Conservation (phyloP, 2,329 filamentous ascomycete genomes). For the Trichoderma sp. region DNA sequence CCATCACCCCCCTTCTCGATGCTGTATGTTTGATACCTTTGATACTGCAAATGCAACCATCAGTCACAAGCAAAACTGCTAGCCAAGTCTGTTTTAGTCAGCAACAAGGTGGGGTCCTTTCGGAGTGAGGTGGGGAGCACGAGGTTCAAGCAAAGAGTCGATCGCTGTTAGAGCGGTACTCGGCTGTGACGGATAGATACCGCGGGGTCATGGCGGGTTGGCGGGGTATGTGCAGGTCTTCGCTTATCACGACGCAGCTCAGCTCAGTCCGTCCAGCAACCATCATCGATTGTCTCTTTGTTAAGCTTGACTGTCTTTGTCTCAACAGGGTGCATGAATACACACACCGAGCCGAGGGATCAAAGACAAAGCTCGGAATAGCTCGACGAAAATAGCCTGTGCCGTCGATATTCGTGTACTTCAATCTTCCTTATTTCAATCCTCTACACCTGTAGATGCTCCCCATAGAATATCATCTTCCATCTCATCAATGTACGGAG, state of each 20-base stretch:
- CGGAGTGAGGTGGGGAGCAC: background rate
- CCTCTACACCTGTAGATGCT: no score
- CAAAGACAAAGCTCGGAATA: background rate
- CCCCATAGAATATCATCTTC: background rate
- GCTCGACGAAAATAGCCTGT: background rate
- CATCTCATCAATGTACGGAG: background rate
- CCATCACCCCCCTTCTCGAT: background rate
- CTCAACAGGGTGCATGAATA: background rate
- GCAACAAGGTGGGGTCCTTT: background rate
- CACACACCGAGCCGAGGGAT: background rate
- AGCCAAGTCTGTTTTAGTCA: background rate
- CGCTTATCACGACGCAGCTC: background rate
- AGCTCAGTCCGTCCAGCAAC: background rate
- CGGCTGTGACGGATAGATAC: background rate
- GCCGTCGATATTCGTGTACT: background rate
- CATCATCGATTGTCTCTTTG: background rate
- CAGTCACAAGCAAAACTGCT: constrained; percentile 1
- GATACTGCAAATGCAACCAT: background rate
- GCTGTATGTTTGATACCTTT: background rate
- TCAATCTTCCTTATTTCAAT: background rate
- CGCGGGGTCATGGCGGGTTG: background rate
- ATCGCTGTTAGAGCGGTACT: constrained; percentile 6
- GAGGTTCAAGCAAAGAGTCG: background rate
- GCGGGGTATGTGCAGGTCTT: constrained; percentile 4
- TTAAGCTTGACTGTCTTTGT: background rate